Base-by-base conservation (phyloP, 2,329 filamentous ascomycete genomes). In the Bipolaris sorokiniana region DNA sequence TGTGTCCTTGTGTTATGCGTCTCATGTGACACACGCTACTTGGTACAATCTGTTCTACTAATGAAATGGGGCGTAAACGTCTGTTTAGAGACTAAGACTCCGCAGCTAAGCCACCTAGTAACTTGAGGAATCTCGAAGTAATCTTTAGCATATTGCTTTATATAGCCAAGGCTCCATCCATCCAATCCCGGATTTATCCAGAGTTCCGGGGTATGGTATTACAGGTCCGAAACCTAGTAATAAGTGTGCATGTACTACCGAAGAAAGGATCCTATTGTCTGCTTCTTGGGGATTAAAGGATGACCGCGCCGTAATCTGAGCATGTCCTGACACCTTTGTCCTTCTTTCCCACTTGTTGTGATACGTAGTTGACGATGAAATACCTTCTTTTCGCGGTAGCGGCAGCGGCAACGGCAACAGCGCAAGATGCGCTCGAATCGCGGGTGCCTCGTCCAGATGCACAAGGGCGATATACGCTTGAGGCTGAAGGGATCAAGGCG, bases 401-500 rank as follows among this genome's bases (percentile, higher is more conserved):
- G 37, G 64, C 64, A 20, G 58, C 64, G 10, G 58, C 59, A 16
- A 59, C 62, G 33, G 64, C 65, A 16, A 57, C 64, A 13, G 58
- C 60, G 28, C 58, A 36, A 33, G 37, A 51, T 41, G 62, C 45
- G 22, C 37, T 63, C 37, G 57, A 7, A 56, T 57, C 50, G 59
- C 51, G 11, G 46, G 51, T 23, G 28, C 67, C 69, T 13, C 63
- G 61, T 49, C 60, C 65, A 36, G 70, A 73, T 57, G 56, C 63
- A 7, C 47, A 60, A 18, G 71, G 71, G 11, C 66, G 61, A 48
- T 74, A 73, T 37, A 74, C 71, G 15, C 56, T 74, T 23, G 62
- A 69, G 47, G 70, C 71, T 7, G 57, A 64, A 23, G 71, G 71
- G 18, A 74, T 74, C 47, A 66, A 60, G 54, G 71, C 71, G 36